phyloP scores from a whole-genome alignment of 2,329 filamentous ascomycete genomes.

The Pseudogymnoascus sp. region DNA sequence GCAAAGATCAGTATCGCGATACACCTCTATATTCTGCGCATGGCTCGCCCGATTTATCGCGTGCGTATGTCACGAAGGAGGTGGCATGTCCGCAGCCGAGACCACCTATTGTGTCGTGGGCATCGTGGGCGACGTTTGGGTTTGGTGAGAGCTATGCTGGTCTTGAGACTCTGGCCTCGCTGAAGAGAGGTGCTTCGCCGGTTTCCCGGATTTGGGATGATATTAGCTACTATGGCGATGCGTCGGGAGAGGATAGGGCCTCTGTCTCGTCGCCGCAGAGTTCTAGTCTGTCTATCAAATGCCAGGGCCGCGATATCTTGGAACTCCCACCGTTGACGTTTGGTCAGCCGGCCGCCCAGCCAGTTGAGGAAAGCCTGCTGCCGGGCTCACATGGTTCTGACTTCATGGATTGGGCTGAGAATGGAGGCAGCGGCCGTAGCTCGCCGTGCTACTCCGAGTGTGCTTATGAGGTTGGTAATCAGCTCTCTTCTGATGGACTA shows the following conservation, averaged over 20 bases:
- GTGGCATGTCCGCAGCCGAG: conserved; percentile 11
- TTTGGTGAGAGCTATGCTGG: conserved; percentile 14
- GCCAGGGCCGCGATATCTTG: background rate
- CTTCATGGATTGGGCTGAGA: conserved; percentile 20
- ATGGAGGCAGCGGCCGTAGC: conserved; percentile 16
- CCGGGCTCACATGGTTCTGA: conserved; percentile 11
- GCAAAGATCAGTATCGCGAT: conserved; percentile 16
- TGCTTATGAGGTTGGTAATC: conserved; percentile 17
- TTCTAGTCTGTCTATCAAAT: background rate
- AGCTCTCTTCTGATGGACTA: background rate
- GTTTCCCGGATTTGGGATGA: background rate
- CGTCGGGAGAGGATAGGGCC: background rate
- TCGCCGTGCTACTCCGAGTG: conserved; percentile 14
- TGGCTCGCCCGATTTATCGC: conserved; percentile 16
- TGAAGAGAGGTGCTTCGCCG: background rate
- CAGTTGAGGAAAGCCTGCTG: background rate
- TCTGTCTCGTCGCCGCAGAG: background rate
- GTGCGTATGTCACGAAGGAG: conserved; percentile 14
- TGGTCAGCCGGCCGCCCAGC: background rate
- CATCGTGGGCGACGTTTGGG: conserved; percentile 12
- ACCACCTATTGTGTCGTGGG: conserved; percentile 9
- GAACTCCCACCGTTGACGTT: background rate
- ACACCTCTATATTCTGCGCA: conserved; percentile 19
- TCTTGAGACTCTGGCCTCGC: conserved; percentile 3
- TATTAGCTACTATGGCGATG: background rate